phyloP scores from a whole-genome alignment of 495 filamentous ascomycete species.

The Darksidea phi region DNA sequence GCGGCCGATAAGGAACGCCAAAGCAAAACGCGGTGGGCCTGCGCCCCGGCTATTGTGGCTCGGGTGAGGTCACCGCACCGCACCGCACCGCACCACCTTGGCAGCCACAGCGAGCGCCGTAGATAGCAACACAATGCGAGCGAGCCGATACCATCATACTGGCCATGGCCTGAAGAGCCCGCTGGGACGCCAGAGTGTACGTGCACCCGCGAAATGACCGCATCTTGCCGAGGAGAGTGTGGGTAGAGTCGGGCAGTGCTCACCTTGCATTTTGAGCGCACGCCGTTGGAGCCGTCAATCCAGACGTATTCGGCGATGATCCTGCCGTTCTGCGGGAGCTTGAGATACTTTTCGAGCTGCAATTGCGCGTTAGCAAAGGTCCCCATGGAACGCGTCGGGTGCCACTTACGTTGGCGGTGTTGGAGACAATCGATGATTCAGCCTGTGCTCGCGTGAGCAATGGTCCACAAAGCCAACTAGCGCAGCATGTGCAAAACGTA shows the following conservation, averaged over 20 bases:
- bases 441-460: constrained; percentile 34
- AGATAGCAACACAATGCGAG: not conserved
- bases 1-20: constrained; percentile 28
- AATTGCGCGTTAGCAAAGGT: constrained; percentile 5
- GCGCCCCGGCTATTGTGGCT: constrained; percentile 20
- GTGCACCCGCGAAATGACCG: no score
- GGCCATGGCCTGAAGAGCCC: no score
- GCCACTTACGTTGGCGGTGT: constrained; percentile 45
- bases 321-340: constrained; percentile 80
- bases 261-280: constrained; percentile 91
- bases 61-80: constrained; percentile 13
- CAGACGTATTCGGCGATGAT: constrained; percentile 96
- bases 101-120: not conserved
- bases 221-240: constrained; percentile 27
- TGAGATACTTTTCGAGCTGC: constrained; percentile 89
- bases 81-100: no score
- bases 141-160: no score
- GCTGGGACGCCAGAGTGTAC: no score
- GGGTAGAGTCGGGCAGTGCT: constrained; percentile 42
- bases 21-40: constrained; percentile 22
- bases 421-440: constrained; percentile 41
- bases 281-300: constrained; percentile 78
- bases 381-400: not conserved
- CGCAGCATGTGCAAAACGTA: constrained; percentile 15
- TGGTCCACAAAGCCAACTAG: not conserved